Conservation (phyloP, 352 stramenopile species). For the Phytopythium cucurbitacearum region DNA sequence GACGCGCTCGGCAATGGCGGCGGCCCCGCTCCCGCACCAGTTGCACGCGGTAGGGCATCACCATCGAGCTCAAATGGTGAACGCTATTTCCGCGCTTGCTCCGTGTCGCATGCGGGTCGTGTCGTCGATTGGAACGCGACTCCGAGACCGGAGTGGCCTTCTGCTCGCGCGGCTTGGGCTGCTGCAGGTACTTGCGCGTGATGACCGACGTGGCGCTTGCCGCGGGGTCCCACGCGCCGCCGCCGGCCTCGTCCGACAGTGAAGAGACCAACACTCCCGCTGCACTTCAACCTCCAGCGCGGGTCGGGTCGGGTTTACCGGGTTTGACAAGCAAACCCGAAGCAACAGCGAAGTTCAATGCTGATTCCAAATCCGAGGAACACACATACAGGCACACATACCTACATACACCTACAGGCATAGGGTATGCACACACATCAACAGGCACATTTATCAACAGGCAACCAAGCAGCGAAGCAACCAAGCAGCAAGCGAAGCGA, state of each 20-base stretch:
- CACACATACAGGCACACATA: background rate
- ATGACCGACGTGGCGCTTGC: constrained; percentile 29
- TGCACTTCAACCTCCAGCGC: background rate
- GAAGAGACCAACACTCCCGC: background rate
- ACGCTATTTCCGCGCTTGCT: no score
- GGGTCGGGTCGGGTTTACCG: no score
- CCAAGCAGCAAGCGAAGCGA: background rate
- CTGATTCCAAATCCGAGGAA: no score
- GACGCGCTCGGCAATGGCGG: constrained; percentile 1
- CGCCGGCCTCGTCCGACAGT: constrained; percentile 1
- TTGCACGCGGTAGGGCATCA: constrained; percentile 25
- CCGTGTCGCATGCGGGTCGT: no score
- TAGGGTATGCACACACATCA: constrained; percentile 11
- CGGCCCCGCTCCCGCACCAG: constrained; percentile 20
- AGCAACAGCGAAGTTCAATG: background rate
- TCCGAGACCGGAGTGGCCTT: background rate
- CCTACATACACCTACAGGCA: constrained; percentile 16
- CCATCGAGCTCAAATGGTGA: background rate
- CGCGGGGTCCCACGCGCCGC: constrained; percentile 7
- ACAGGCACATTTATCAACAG: constrained; percentile 11
- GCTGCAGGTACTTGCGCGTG: constrained; percentile 26
- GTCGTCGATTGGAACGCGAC: no score
- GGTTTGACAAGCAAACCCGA: background rate
- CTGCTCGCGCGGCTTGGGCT: background rate
- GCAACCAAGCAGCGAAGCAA: constrained; percentile 9